Evolutionary conservation across 2,329 filamentous ascomycete genomes (phyloP).

Genomic region (Pseudomassariella vexata): DNA sequence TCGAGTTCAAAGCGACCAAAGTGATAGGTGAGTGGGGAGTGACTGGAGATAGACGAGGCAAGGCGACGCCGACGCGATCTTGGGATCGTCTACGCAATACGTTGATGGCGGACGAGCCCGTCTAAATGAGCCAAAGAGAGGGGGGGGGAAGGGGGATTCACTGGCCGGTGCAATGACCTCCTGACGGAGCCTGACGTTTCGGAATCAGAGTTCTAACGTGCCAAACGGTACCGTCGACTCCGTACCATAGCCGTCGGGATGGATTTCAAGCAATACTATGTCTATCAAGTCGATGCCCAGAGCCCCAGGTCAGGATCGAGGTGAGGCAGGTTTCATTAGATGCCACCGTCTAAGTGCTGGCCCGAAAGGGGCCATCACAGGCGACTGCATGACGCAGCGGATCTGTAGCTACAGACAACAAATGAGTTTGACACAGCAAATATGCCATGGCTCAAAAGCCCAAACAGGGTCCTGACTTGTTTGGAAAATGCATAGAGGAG

Average conservation of each 20-base stretch:
- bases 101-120: slow-evolving; percentile 14
- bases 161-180: slow-evolving; percentile 13
- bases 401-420: slow-evolving; percentile 27
- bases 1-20: slow-evolving; percentile 33
- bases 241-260: slow-evolving; percentile 19
- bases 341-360: slow-evolving; percentile 26
- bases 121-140: slow-evolving; percentile 8
- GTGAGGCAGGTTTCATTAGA: slow-evolving; percentile 32
- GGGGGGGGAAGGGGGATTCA: slow-evolving; percentile 8
- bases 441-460: slow-evolving; percentile 27
- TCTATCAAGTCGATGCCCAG: slow-evolving; percentile 19
- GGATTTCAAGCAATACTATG: slow-evolving; percentile 14
- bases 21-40: slow-evolving; percentile 38
- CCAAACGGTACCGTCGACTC: slow-evolving; percentile 21
- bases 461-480: slow-evolving; percentile 36
- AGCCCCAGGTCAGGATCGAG: slow-evolving; percentile 26
- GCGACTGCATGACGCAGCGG: slow-evolving; percentile 32
- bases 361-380: slow-evolving; percentile 33
- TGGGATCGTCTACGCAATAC: slow-evolving; percentile 10
- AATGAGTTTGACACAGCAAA: slow-evolving; percentile 39
- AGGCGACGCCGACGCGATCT: slow-evolving; percentile 12
- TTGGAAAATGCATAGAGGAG: slow-evolving; percentile 27
- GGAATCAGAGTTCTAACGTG: slow-evolving; percentile 13
- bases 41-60: slow-evolving; percentile 18
- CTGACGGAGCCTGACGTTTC: slow-evolving; percentile 13